Base-by-base conservation (phyloP, 179 eudicot genomes). In the Corrigiola litoralis region DNA sequence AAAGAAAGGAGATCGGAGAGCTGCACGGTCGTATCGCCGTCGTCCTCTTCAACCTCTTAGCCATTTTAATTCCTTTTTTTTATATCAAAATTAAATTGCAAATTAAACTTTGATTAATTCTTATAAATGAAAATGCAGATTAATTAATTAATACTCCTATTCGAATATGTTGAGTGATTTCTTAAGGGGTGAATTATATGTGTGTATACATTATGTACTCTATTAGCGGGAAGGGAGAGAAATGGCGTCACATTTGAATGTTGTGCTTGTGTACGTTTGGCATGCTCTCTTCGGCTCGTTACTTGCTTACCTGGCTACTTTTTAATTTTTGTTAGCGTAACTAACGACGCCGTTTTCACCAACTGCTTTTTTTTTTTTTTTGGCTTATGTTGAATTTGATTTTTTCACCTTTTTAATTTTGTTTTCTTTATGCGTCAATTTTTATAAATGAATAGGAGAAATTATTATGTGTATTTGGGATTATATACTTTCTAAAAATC, bases 31-130 rank as follows among this genome's bases (percentile, higher is more conserved):
- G 69, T 58, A 92, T 75, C 33, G 89, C 56, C 37, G 59, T 79
- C 21, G 72, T 63, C 68, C 84, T 77, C 53, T 83, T 72, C 74
- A 89, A 61, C 72, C 86, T 77, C 66, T 90, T 92, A 81, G 83
- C 88, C 96, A 92, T 85, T 71, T 58, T 49, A 27, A 33, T 13
- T 45, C 11, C 25, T 32, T 12, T 17, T 20, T 1, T 13, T 34
- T 17, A 7, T 14, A 24, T 14, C 17, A 23, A 11, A 17, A 37
- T 40, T 57, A 17, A 49, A n/a, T 36, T 14, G 27, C 33, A 11
- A 17, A 37, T 40, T 57, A 17, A 49, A n/a, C 23, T 7, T 27
- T 17, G 56, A 34, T 38, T 28, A 49, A 25, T 34, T n/a, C n/a
- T n/a, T n/a, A n/a, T n/a, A n/a, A n/a, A n/a, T n/a, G n/a, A n/a